Evolutionary conservation across 2,329 filamentous ascomycete genomes (phyloP), one percentile per base, ranked within the genome.

Genomic region (Pseudocercospora pini-densiflorae): DNA sequence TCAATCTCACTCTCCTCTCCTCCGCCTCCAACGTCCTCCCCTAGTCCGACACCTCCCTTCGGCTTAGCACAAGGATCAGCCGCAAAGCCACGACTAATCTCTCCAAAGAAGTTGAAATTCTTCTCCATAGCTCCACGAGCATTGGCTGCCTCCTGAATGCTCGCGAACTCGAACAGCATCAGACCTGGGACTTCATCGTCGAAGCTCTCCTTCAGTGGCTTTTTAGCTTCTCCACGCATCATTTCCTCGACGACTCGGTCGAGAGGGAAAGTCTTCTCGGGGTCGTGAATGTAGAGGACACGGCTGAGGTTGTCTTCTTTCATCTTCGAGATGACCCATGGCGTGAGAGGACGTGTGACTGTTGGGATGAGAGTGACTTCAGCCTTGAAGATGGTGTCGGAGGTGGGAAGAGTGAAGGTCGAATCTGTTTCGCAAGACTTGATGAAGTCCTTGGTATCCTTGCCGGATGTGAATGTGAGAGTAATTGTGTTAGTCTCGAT

Each of bases 381-480:
- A 10, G 69, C 63, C 55, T 40, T 57, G 53, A 62, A 21, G 4
- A 36, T 51, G n/a, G 54, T 36, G 36, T 59, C 3, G 36, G 14
- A 7, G 33, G 63, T 58, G 36, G 49, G 55, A 51, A 47, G 55
- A 53, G 63, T 66, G 59, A 49, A 59, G 59, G 68, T 61, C 12
- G 21, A 40, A 23, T 68, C 36, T 27, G 59, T 40, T 10, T 21
- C 9, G 23, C 62, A 67, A 31, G 36, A 19, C 2, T 63, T 40
- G 55, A 67, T 63, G 64, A 67, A 75, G 5, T 27, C 21, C 10
- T 29, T 9, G 1, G 74, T 73, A 16, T 58, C 55, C 9, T 45
- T 21, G 23, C 68, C 68, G 55, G 55, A 36, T 5, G 70, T 21
- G 58, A 75, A 76, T 19, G 64, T 69, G 9, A 76, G 31, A 16